Conservation (phyloP, 2,329 filamentous ascomycete genomes). For the Aaosphaeria arxii region DNA sequence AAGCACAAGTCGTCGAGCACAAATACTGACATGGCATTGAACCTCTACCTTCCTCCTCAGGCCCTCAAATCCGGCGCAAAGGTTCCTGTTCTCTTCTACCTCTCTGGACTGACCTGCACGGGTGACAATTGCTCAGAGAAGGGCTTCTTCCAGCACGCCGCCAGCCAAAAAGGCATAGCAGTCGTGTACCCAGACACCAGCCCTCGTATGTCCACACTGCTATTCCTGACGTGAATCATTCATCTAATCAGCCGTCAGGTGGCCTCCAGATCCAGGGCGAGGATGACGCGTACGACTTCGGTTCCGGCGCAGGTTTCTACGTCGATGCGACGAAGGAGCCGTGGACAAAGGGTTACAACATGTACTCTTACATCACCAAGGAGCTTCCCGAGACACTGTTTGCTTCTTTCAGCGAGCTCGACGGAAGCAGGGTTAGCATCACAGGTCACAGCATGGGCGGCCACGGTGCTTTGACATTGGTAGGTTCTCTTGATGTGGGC, state of each 20-base stretch:
- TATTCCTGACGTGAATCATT: not conserved
- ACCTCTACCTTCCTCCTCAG: conserved; percentile 82
- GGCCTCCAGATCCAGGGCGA: conserved; percentile 79
- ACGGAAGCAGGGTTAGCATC: conserved; percentile 70
- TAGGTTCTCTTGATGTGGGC: conserved; percentile 21
- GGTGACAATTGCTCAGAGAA: conserved; percentile 75
- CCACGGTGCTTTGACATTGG: conserved; percentile 85
- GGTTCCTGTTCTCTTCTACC: conserved; percentile 85
- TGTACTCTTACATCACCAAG: conserved; percentile 88
- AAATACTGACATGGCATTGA: conserved; percentile 85
- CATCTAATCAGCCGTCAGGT: conserved; percentile 43
- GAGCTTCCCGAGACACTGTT: conserved; percentile 84
- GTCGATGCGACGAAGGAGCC: conserved; percentile 76
- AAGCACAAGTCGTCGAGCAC: conserved; percentile 77
- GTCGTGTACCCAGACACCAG: conserved; percentile 94
- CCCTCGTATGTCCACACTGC: conserved; percentile 58
- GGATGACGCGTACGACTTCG: conserved; percentile 88
- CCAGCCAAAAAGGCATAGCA: conserved; percentile 79
- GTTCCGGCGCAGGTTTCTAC: conserved; percentile 90
- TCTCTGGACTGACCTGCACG: conserved; percentile 92
- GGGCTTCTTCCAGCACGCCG: conserved; percentile 87
- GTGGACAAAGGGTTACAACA: conserved; percentile 77
- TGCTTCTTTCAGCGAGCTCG: conserved; percentile 67
- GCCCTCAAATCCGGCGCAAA: conserved; percentile 57
- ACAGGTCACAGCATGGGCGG: conserved; percentile 97